phyloP scores from a whole-genome alignment of 495 filamentous ascomycete genomes.

The Trichoderma virens region DNA sequence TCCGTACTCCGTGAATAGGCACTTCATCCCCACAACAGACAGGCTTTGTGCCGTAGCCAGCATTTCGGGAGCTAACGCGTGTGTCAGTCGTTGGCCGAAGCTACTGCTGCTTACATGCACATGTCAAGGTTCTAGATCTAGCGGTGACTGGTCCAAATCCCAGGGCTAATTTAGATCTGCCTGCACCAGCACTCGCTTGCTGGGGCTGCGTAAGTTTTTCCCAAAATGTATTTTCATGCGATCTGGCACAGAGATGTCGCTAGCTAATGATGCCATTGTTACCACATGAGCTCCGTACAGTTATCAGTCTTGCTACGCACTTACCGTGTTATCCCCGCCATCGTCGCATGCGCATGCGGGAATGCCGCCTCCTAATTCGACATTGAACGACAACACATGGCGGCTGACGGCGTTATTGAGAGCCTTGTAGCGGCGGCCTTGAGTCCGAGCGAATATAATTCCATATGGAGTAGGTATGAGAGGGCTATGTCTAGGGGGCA shows the following conservation, averaged over 20 bases:
- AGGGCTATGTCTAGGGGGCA: neutral
- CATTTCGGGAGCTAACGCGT: too few relatives aligned
- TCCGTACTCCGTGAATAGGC: neutral
- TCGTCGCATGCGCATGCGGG: neutral
- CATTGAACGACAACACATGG: neutral
- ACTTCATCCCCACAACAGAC: too few relatives aligned
- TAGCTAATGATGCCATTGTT: neutral
- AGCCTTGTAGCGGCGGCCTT: neutral
- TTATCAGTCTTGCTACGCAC: neutral
- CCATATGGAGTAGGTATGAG: neutral
- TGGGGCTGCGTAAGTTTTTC: constrained; percentile 7
- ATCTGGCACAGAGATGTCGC: neutral
- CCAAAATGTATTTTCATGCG: neutral
- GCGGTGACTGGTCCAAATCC: neutral
- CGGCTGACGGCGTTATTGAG: neutral
- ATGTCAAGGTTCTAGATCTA: constrained; percentile 4
- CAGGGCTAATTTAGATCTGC: constrained; percentile 2
- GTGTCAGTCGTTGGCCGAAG: neutral
- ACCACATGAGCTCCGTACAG: neutral
- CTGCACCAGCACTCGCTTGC: neutral
- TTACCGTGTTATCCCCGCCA: neutral
- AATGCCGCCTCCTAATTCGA: neutral
- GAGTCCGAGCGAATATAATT: neutral
- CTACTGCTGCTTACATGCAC: neutral
- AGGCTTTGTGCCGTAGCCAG: too few relatives aligned